Base-by-base conservation (phyloP, 2,329 filamentous ascomycete genomes). In the Claviceps lovelessii region DNA sequence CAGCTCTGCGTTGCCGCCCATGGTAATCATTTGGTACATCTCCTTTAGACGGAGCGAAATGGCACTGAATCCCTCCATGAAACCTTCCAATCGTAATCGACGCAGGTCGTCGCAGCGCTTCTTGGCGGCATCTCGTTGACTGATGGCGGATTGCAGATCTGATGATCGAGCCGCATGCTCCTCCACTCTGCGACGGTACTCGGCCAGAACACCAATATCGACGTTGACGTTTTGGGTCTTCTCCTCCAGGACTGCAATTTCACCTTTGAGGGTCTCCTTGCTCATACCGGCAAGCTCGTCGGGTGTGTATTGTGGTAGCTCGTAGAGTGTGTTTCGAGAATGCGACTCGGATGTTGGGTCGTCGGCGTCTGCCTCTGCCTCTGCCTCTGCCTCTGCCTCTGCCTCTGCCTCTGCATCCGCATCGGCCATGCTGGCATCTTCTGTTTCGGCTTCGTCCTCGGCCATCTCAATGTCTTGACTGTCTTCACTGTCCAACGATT, bases 11-110 rank as follows among this genome's bases (percentile, higher is more conserved):
- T 98, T 98, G 55, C 93, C 93, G 58, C 93, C 93, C 90, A 98
- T 97, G 28, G 93, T 98, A 68, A 98, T 98, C 90, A 98, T 96
- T 68, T 98, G 93, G 73, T 98, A 98, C 93, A 98, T 98, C 67
- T 98, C 93, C 75, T 98, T 98, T 49, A 98, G 77, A 0, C 91
- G 86, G 29, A 96, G 77, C 1, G 91, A 97, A 69, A 98, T 98
- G 58, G 83, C 86, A 64, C 85, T 86, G 74, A 98, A 97, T 44
- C 94, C 93, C 67, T 94, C 89, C 90, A 97, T 97, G 78, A 98
- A 98, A 41, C 93, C 91, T 63, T 96, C 91, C 8, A 97, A 77
- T 35, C 93, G 88, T 51, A 95, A 76, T 15, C 89, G 86, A 13
- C 93, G 87, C 53, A 98, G 82, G 61, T 96, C 90, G 64, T 97